Conservation (phyloP, 2,329 filamentous ascomycete species). For the Stagonosporopsis chrysanthemi region DNA sequence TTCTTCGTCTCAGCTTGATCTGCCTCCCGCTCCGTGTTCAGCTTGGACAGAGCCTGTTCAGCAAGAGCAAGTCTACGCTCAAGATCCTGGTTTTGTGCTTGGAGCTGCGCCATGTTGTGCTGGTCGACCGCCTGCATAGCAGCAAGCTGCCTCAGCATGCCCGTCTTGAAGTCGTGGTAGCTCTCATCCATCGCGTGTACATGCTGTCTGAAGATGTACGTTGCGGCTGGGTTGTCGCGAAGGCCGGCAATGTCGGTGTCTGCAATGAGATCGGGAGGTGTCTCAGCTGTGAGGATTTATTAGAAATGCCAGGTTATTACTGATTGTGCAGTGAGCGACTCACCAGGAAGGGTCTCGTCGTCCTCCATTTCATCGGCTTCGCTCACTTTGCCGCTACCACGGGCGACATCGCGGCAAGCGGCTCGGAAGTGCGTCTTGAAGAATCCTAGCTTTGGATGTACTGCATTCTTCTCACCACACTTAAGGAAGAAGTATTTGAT, state of each 20-base stretch:
- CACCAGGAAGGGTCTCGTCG: not conserved
- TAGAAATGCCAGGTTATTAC: no score
- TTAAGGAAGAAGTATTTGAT: not conserved
- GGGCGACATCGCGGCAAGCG: constrained; percentile 5
- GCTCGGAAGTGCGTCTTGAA: constrained; percentile 9
- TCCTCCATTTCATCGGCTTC: not conserved
- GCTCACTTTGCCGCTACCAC: not conserved
- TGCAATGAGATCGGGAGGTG: not conserved
- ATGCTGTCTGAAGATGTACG: not conserved
- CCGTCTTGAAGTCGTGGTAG: constrained; percentile 10
- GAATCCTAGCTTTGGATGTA: not conserved
- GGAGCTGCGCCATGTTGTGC: not conserved
- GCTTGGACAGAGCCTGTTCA: not conserved
- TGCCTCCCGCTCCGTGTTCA: not conserved
- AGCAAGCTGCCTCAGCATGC: not conserved
- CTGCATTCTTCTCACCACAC: not conserved
- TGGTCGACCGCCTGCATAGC: not conserved
- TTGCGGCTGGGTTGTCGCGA: constrained; percentile 1
- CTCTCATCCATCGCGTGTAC: constrained; percentile 4
- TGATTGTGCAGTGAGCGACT: no score
- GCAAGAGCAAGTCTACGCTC: not conserved
- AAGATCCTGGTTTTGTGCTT: not conserved
- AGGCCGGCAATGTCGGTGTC: not conserved
- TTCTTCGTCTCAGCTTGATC: not conserved
- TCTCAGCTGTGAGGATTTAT: not conserved